Conservation (phyloP, 139 green algal genomes). For the Zygnema cylindricum region DNA sequence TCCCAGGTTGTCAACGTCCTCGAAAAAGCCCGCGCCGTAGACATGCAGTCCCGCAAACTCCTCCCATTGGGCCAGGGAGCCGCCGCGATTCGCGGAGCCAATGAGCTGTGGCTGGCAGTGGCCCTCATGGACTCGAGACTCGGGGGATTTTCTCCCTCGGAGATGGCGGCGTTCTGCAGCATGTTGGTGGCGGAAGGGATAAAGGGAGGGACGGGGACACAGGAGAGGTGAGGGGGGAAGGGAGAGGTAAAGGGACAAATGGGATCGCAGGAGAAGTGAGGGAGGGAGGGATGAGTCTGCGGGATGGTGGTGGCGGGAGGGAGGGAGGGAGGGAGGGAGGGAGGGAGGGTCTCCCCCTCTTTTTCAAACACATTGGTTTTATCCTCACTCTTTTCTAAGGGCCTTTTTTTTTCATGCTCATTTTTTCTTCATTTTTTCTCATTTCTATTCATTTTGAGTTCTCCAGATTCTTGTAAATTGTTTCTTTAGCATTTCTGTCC, state of each 20-base stretch:
- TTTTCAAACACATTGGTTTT: neutral
- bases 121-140: constrained; percentile 19
- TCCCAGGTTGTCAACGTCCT: constrained; percentile 54
- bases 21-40: constrained; percentile 6
- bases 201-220: neutral
- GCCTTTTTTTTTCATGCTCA: too few relatives aligned
- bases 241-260: too few relatives aligned
- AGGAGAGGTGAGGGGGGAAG: neutral
- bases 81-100: constrained; percentile 35
- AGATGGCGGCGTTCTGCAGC: constrained; percentile 36
- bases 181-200: constrained; percentile 54
- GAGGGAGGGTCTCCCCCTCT: neutral
- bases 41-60: constrained; percentile 11
- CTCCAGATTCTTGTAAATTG: too few relatives aligned
- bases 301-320: neutral
- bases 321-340: neutral
- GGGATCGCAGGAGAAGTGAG: too few relatives aligned
- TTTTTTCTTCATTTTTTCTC: neutral
- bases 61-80: constrained; percentile 42
- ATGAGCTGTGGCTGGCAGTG: constrained; percentile 59
- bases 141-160: neutral
- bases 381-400: neutral
- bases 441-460: neutral
- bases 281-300: neutral
- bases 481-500: too few relatives aligned